These are phyloP conservation scores for Tetragonia tetragonoides DNA, from an alignment of 148 eudicot species.

Conservation along the genomic window DNA sequence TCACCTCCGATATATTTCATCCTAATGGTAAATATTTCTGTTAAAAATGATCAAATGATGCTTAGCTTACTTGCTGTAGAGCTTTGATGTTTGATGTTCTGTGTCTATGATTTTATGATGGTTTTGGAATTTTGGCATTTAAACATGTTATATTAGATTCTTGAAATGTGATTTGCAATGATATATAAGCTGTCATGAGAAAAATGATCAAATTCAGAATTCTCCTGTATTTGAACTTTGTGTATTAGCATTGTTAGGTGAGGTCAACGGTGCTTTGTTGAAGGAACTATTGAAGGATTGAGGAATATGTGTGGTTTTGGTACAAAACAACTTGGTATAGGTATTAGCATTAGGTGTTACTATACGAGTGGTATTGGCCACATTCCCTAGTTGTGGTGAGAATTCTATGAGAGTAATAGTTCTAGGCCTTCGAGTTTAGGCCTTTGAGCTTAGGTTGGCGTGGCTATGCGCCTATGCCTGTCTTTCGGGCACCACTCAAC, in stretches of 20 bases:
- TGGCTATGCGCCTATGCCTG: too few relatives aligned
- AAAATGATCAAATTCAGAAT: neutral
- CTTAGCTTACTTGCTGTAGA: neutral
- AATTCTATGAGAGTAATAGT: too few relatives aligned
- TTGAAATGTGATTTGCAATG: neutral
- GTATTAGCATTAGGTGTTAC: too few relatives aligned
- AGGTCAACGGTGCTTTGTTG: conserved; percentile 4
- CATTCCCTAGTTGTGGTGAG: too few relatives aligned
- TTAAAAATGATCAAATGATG: neutral
- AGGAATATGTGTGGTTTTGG: too few relatives aligned
- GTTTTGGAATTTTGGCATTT: neutral
- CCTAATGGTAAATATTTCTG: conserved; percentile 31
- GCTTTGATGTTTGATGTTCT: neutral
- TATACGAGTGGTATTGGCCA: too few relatives aligned
- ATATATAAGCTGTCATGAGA: neutral
- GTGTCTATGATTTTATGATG: neutral
- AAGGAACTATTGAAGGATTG: neutral
- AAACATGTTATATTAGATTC: neutral
- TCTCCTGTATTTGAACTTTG: neutral
- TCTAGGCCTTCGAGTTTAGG: too few relatives aligned
- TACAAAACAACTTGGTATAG: too few relatives aligned
- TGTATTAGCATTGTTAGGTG: neutral
- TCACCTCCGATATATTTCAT: conserved; percentile 37
- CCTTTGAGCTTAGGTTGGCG: too few relatives aligned
- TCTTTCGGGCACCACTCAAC: too few relatives aligned